Evolutionary conservation across 1,284 basidiomycete species (phyloP).

Genomic region (Irpex sp.): DNA sequence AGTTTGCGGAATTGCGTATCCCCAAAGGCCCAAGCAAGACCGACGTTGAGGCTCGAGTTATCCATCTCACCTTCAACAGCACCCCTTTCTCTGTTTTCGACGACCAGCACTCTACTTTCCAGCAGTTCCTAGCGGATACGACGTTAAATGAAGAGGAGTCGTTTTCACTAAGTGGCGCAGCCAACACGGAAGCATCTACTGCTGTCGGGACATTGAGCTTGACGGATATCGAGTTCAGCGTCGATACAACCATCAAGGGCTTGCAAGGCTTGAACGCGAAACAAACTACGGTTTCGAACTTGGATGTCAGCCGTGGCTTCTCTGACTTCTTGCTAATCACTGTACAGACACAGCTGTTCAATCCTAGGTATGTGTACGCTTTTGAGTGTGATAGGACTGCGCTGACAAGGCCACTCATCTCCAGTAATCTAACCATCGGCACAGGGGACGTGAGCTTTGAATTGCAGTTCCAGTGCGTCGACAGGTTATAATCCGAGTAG

Average conservation of each 20-base stretch:
- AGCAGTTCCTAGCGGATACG: conserved; percentile 66
- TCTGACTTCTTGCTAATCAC: conserved; percentile 69
- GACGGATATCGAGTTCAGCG: conserved; percentile 59
- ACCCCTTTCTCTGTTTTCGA: conserved; percentile 59
- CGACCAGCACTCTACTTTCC: conserved; percentile 52
- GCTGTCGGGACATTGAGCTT: conserved; percentile 70
- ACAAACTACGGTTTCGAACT: conserved; percentile 53
- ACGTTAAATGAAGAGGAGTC: conserved; percentile 48
- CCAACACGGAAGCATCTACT: conserved; percentile 61
- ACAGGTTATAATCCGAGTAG: too few relatives aligned
- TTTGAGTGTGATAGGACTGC: too few relatives aligned
- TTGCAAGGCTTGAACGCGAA: conserved; percentile 64
- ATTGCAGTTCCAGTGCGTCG: neutral
- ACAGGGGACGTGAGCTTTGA: conserved; percentile 53
- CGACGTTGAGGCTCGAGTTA: conserved; percentile 59
- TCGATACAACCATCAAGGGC: conserved; percentile 60
- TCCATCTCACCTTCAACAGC: conserved; percentile 59
- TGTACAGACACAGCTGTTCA: conserved; percentile 54
- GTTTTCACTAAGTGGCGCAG: conserved; percentile 55
- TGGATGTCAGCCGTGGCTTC: conserved; percentile 74
- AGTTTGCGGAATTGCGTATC: conserved; percentile 62
- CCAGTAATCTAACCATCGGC: conserved; percentile 69
- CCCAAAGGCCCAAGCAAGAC: conserved; percentile 60
- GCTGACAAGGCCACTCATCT: conserved; percentile 7
- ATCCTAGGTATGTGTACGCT: conserved; percentile 47